phyloP scores from a whole-genome alignment of 2,329 filamentous ascomycete species.

The Fusarium setosum region DNA sequence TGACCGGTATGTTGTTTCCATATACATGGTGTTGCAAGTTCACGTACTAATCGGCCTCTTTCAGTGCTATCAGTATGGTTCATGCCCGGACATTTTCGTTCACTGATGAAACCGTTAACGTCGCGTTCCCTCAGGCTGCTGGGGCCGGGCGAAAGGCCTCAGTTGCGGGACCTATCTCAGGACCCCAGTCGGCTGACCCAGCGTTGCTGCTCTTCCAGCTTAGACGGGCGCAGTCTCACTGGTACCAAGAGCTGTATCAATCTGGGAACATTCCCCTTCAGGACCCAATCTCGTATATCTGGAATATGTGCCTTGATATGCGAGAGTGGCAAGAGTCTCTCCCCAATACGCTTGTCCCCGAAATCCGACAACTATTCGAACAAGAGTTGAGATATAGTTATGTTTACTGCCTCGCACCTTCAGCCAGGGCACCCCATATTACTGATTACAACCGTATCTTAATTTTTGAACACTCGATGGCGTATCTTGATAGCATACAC shows the following conservation, averaged over 20 bases:
- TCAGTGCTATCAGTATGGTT: constrained; percentile 86
- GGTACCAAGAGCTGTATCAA: constrained; percentile 91
- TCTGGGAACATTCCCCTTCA: constrained; percentile 76
- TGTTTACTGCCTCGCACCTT: constrained; percentile 88
- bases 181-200: constrained; percentile 69
- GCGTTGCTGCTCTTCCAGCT: constrained; percentile 85
- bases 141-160: constrained; percentile 56
- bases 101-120: constrained; percentile 87
- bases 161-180: constrained; percentile 55
- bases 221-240: constrained; percentile 85
- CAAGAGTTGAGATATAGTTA: constrained; percentile 92
- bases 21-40: not conserved
- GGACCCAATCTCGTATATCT: constrained; percentile 77
- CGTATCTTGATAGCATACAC: constrained; percentile 82
- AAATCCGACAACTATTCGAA: constrained; percentile 82
- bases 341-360: constrained; percentile 70
- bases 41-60: constrained; percentile 31
- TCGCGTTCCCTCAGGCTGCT: constrained; percentile 75
- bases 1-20: constrained; percentile 74
- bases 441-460: constrained; percentile 81
- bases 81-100: constrained; percentile 92
- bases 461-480: constrained; percentile 87
- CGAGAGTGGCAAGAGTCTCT: constrained; percentile 84
- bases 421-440: constrained; percentile 76
- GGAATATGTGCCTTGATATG: constrained; percentile 81